Evolutionary conservation across 345 rosid species (phyloP).

Genomic region (Aurinia saxatilis): DNA sequence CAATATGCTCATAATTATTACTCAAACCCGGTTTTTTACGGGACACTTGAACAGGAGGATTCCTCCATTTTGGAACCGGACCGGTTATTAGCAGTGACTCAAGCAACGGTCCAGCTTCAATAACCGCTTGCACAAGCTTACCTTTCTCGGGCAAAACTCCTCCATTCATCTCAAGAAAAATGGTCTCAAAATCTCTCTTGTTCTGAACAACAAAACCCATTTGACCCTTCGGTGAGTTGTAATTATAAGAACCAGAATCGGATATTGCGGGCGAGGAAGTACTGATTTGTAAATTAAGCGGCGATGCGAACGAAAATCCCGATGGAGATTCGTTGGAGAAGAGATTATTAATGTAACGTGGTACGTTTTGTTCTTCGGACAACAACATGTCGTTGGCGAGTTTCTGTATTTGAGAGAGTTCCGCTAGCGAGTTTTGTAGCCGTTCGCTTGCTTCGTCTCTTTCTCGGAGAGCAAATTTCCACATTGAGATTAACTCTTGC

Average conservation of each 20-base stretch:
- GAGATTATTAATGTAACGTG: not conserved
- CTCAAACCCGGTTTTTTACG: constrained; percentile 7
- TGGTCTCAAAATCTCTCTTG: constrained; percentile 11
- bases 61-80: constrained; percentile 39
- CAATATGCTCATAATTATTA: not conserved
- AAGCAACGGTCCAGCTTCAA: constrained; percentile 35
- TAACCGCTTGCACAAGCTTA: constrained; percentile 36
- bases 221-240: not conserved
- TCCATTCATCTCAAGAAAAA: constrained; percentile 22
- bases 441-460: constrained; percentile 26
- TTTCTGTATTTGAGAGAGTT: not conserved
- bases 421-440: not conserved
- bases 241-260: not conserved
- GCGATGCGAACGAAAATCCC: not conserved
- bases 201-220: not conserved
- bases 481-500: not conserved
- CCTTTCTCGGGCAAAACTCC: constrained; percentile 39
- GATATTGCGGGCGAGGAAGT: constrained; percentile 1
- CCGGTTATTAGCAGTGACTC: constrained; percentile 30
- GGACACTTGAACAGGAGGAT: constrained; percentile 34
- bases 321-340: not conserved
- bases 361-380: not conserved
- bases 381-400: not conserved
- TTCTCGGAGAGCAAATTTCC: constrained; percentile 14
- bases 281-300: too few species aligned